Conservation (phyloP, 345 rosid species). For the Salix udensis region DNA sequence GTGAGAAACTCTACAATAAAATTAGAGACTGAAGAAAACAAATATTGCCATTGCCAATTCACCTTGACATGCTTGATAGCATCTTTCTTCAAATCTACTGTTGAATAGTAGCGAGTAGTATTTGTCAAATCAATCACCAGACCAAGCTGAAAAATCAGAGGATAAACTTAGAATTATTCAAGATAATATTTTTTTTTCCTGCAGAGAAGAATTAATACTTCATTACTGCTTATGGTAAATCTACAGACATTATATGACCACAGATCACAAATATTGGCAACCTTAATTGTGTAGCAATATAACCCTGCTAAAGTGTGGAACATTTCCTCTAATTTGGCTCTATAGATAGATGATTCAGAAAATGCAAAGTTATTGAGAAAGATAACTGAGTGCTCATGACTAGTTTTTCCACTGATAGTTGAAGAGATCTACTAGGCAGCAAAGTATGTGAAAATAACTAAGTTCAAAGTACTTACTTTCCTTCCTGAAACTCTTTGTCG, state of each 20-base stretch:
- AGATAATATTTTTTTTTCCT: background rate
- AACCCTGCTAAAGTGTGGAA: background rate
- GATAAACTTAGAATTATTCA: slow-evolving; percentile 2
- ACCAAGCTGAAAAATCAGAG: slow-evolving; percentile 63
- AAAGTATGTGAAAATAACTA: background rate
- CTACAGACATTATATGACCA: background rate
- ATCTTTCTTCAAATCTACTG: slow-evolving; percentile 68
- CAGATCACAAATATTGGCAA: background rate
- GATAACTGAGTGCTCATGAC: background rate
- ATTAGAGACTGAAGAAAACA: background rate
- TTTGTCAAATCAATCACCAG: slow-evolving; percentile 97
- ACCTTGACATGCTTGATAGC: slow-evolving; percentile 96
- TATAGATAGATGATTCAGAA: background rate
- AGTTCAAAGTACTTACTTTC: slow-evolving; percentile 47
- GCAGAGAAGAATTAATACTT: background rate
- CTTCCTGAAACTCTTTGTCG: slow-evolving; percentile 71
- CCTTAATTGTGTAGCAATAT: background rate
- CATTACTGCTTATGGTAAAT: background rate
- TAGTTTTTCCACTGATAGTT: background rate
- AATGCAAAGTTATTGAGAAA: background rate
- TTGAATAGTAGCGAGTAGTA: slow-evolving; percentile 78
- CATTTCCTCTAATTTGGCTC: background rate
- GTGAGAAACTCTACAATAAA: background rate
- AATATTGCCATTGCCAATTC: slow-evolving; percentile 10
- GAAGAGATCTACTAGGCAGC: background rate